Conservation (phyloP, 768 basidiomycete species). For the Lactarius pseudohatsudake region DNA sequence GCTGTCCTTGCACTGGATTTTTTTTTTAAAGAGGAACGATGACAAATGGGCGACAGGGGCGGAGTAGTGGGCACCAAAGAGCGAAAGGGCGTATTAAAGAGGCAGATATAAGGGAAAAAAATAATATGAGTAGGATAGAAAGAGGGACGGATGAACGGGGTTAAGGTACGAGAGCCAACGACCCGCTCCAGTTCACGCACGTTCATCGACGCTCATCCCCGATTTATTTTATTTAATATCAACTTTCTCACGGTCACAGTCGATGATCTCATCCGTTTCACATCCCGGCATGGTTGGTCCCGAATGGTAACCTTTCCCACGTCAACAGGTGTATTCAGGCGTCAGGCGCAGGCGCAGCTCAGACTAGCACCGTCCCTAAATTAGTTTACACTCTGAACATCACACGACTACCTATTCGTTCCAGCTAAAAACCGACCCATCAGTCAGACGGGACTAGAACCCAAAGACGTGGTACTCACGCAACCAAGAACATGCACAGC, state of each 20-base stretch:
- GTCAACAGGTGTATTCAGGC: background rate
- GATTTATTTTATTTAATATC: background rate
- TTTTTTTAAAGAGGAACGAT: conserved; percentile 1
- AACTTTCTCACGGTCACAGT: background rate
- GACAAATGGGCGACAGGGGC: conserved; percentile 1
- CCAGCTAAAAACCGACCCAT: conserved; percentile 51
- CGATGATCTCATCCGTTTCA: background rate
- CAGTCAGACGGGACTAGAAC: conserved; percentile 22
- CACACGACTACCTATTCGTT: conserved; percentile 55
- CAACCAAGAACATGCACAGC: conserved; percentile 87
- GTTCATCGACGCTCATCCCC: conserved; percentile 34
- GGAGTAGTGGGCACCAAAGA: background rate
- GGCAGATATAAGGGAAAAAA: background rate
- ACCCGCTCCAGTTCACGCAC: conserved; percentile 37
- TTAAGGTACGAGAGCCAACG: conserved; percentile 32
- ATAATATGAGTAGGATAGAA: conserved; percentile 7
- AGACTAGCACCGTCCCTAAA: conserved; percentile 12
- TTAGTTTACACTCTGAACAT: background rate
- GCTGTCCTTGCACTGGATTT: background rate
- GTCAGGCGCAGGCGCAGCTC: conserved; percentile 5
- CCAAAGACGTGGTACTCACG: conserved; percentile 54
- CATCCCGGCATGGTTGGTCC: background rate
- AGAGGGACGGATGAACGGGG: background rate
- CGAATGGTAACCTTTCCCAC: too few relatives aligned
- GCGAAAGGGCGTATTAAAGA: background rate